These are phyloP conservation scores for Backusella westeae DNA, from an alignment of 192 early-diverging fungal genomes.

Conservation along the genomic window DNA sequence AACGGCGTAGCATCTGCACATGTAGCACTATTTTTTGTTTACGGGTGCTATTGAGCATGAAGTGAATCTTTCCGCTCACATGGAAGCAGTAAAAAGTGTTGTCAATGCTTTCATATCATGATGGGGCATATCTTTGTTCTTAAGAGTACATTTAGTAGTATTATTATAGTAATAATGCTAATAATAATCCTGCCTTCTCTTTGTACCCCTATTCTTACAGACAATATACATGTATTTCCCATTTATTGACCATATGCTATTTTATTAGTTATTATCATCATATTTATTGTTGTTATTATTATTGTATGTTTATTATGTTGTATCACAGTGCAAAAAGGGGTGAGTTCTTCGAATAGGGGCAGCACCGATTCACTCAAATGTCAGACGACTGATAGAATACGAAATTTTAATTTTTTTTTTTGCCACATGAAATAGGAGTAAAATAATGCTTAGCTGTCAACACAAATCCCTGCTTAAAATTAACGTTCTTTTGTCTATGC, in stretches of 20 bases:
- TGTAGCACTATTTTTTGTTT: background rate
- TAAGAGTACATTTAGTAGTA: no score
- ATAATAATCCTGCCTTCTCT: no score
- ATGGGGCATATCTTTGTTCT: background rate
- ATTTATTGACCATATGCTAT: background rate
- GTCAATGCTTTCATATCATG: background rate
- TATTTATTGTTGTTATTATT: background rate
- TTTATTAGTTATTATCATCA: background rate
- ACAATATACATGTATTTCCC: background rate
- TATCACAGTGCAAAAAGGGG: background rate
- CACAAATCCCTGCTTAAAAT: slow-evolving; percentile 6
- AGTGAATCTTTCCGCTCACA: background rate
- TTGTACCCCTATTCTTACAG: no score
- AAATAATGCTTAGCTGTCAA: background rate
- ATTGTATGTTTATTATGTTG: background rate
- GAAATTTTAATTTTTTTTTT: slow-evolving; percentile 3
- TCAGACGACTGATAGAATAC: background rate
- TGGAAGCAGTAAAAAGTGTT: slow-evolving; percentile 6
- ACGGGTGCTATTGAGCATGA: background rate
- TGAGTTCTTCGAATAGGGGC: background rate
- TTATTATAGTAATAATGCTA: no score
- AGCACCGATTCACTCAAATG: background rate
- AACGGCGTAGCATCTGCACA: background rate
- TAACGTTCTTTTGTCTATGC: background rate
- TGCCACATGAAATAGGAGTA: slow-evolving; percentile 7